These are phyloP conservation scores for Hydnomerulius pinastri DNA, from an alignment of 768 basidiomycete species.

Conservation along the genomic window DNA sequence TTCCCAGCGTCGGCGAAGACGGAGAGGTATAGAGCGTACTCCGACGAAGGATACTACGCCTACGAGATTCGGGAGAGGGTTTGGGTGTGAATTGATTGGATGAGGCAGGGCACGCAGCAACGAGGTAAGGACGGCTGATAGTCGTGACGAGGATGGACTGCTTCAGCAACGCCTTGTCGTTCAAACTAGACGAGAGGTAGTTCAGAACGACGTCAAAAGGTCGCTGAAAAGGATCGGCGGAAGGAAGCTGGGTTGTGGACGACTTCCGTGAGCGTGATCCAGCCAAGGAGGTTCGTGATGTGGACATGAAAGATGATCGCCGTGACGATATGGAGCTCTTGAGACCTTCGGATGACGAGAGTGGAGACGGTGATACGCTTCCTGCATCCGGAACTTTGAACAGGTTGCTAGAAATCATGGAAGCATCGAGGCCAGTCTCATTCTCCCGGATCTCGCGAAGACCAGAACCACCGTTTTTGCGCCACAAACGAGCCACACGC, in stretches of 20 bases:
- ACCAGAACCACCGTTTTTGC: slow-evolving; percentile 31
- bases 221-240: slow-evolving; percentile 33
- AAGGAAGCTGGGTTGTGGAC: slow-evolving; percentile 16
- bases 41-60: slow-evolving; percentile 18
- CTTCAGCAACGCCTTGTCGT: slow-evolving; percentile 38
- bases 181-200: slow-evolving; percentile 31
- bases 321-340: background rate
- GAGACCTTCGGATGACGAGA: slow-evolving; percentile 1
- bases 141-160: slow-evolving; percentile 43
- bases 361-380: slow-evolving; percentile 1
- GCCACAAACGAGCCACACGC: slow-evolving; percentile 39
- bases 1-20: background rate
- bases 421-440: slow-evolving; percentile 23
- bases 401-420: slow-evolving; percentile 22
- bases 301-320: slow-evolving; percentile 1
- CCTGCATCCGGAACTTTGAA: slow-evolving; percentile 10
- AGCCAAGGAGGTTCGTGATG: background rate
- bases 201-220: slow-evolving; percentile 42
- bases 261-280: slow-evolving; percentile 7
- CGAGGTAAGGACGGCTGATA: slow-evolving; percentile 38
- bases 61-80: background rate
- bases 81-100: slow-evolving; percentile 1
- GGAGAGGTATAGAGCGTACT: background rate
- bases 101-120: slow-evolving; percentile 13
- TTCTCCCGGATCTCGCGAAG: slow-evolving; percentile 20